Percentiles rank a stretch among this genome's conserved stretches.
Evolutionary conservation across 1,139 yeast species (phyloP).

Genomic region (Magnusiomyces fungicola): DNA sequence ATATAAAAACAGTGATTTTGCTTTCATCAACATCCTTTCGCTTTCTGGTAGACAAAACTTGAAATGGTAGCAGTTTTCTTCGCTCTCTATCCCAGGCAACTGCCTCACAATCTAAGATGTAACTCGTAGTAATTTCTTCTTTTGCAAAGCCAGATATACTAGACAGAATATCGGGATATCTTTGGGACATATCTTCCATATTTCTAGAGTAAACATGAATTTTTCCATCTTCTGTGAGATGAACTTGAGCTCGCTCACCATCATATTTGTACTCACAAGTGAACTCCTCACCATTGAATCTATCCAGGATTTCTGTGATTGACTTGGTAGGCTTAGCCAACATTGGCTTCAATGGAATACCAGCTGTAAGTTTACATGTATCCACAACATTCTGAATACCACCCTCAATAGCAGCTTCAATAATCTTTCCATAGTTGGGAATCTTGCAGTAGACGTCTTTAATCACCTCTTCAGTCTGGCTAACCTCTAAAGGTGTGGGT

Average conservation of each 20-base stretch:
- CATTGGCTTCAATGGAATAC: constrained; percentile 96
- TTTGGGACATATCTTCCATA: constrained; percentile 93
- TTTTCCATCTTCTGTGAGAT: constrained; percentile 55
- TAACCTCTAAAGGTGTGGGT: constrained; percentile 19
- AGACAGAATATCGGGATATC: constrained; percentile 84
- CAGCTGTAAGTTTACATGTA: constrained; percentile 74
- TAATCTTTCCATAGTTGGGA: constrained; percentile 83
- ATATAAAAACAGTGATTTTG: constrained; percentile 83
- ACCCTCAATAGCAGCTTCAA: constrained; percentile 53
- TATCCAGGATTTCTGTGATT: constrained; percentile 78
- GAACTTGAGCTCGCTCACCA: constrained; percentile 97
- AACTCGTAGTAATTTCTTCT: constrained; percentile 37
- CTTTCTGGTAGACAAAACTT: constrained; percentile 84
- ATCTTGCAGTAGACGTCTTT: constrained; percentile 83
- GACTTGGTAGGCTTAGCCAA: constrained; percentile 96
- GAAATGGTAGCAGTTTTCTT: constrained; percentile 82
- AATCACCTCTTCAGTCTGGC: constrained; percentile 63
- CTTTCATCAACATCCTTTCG: constrained; percentile 85
- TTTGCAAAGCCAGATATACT: constrained; percentile 54
- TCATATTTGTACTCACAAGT: constrained; percentile 97
- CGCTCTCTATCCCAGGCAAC: constrained; percentile 92
- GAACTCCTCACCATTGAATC: constrained; percentile 77
- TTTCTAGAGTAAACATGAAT: constrained; percentile 84
- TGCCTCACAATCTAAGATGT: constrained; percentile 91
- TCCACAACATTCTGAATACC: constrained; percentile 63